Percentiles rank a stretch among this genome's conserved stretches.
Evolutionary conservation across 305 asterid species (phyloP).

Genomic region (Fraxinus paxiana): DNA sequence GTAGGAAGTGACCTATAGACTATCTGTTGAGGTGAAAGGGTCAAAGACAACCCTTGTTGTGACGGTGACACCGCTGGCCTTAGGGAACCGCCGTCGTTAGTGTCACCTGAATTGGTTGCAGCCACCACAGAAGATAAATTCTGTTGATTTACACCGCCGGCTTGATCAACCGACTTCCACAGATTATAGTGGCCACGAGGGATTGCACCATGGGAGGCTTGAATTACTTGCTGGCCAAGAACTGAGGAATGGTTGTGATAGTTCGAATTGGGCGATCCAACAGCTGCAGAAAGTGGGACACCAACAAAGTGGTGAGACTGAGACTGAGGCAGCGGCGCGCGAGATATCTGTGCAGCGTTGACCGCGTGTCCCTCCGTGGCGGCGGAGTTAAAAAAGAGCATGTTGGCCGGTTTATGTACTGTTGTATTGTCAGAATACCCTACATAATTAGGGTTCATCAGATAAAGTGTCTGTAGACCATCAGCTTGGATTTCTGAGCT

Average conservation of each 20-base stretch:
- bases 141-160: conserved; percentile 15
- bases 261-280: conserved; percentile 9
- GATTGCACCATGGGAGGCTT: conserved; percentile 22
- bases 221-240: conserved; percentile 28
- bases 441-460: conserved; percentile 62
- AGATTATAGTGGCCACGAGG: conserved; percentile 27
- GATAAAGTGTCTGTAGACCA: conserved; percentile 62
- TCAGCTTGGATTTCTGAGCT: conserved; percentile 61
- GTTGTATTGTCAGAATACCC: conserved; percentile 37
- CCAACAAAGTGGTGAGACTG: conserved; percentile 47
- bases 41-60: conserved; percentile 51
- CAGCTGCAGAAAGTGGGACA: conserved; percentile 29
- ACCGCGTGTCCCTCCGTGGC: neutral
- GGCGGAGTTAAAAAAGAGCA: conserved; percentile 9
- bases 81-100: conserved; percentile 8
- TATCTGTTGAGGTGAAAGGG: conserved; percentile 41
- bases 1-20: neutral
- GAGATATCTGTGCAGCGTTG: conserved; percentile 23
- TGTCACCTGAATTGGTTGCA: neutral
- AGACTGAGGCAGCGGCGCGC: conserved; percentile 29
- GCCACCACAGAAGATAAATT: conserved; percentile 15
- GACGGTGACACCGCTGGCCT: conserved; percentile 29
- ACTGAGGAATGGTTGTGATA: conserved; percentile 18
- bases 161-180: conserved; percentile 34
- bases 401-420: conserved; percentile 21